Percentiles rank a stretch among this genome's conserved stretches.
phyloP scores from a whole-genome alignment of 768 basidiomycete genomes.

The Filobasidium floriforme region DNA sequence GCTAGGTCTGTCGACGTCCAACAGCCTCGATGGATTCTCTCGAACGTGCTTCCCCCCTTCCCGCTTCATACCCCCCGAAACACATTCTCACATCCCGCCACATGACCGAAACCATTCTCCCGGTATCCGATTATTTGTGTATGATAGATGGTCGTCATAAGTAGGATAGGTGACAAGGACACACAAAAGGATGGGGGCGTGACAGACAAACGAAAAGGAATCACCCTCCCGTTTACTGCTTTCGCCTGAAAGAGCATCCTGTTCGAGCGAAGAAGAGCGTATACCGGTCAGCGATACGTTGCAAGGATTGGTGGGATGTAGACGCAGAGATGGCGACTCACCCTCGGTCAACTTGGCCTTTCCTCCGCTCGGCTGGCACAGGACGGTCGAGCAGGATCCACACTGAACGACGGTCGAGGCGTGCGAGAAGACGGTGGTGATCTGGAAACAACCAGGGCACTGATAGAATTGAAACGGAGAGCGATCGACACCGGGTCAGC shows the following conservation, averaged over 20 bases:
- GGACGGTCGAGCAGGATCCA: conserved; percentile 79
- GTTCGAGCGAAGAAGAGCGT: conserved; percentile 9
- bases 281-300: neutral
- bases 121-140: neutral
- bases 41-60: no score
- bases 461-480: neutral
- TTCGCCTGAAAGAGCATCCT: conserved; percentile 98
- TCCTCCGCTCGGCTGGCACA: conserved; percentile 98
- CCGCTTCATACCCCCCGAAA: neutral
- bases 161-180: neutral
- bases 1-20: no score
- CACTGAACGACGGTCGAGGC: conserved; percentile 96
- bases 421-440: conserved; percentile 90
- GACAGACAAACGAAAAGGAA: neutral
- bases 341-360: conserved; percentile 97
- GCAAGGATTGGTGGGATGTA: neutral
- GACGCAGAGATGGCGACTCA: conserved; percentile 47
- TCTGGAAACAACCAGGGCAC: conserved; percentile 63
- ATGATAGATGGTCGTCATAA: conserved; percentile 2
- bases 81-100: neutral
- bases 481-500: neutral
- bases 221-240: conserved; percentile 45
- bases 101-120: no score
- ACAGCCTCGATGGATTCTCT: no score
- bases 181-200: neutral